Percentiles rank a stretch among this genome's conserved stretches.
Conservation (phyloP, 257 asterid genomes). For the Salvia splendens region DNA sequence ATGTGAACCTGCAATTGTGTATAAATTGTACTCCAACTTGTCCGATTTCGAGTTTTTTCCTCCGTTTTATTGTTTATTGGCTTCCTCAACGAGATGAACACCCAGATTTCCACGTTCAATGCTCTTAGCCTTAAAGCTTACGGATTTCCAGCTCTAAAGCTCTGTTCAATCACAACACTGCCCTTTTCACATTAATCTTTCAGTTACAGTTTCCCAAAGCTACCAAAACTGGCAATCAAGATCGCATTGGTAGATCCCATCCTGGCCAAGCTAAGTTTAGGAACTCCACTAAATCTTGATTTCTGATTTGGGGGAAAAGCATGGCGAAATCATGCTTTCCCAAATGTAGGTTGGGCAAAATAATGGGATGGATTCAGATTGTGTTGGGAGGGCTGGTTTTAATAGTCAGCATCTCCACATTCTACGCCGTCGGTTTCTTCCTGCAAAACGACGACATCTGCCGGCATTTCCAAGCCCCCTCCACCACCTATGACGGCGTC, state of each 20-base stretch:
- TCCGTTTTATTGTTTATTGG: background rate
- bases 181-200: background rate
- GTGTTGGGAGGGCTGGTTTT: conserved; percentile 69
- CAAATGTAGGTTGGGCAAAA: conserved; percentile 53
- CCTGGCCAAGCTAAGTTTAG: no score
- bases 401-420: conserved; percentile 65
- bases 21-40: conserved; percentile 25
- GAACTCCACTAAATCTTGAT: background rate
- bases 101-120: background rate
- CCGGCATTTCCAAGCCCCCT: conserved; percentile 52
- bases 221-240: no score
- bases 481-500: conserved; percentile 37
- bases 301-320: background rate
- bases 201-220: background rate
- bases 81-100: background rate
- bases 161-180: background rate
- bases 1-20: conserved; percentile 24
- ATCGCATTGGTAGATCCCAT: no score
- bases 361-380: conserved; percentile 70
- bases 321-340: conserved; percentile 55
- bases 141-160: conserved; percentile 36
- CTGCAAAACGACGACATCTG: conserved; percentile 69
- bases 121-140: conserved; percentile 26
- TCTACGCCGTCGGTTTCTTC: conserved; percentile 72
- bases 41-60: background rate